Base-by-base conservation (phyloP, 2,329 filamentous ascomycete genomes). In the Neofusicoccum kwambonambiense region DNA sequence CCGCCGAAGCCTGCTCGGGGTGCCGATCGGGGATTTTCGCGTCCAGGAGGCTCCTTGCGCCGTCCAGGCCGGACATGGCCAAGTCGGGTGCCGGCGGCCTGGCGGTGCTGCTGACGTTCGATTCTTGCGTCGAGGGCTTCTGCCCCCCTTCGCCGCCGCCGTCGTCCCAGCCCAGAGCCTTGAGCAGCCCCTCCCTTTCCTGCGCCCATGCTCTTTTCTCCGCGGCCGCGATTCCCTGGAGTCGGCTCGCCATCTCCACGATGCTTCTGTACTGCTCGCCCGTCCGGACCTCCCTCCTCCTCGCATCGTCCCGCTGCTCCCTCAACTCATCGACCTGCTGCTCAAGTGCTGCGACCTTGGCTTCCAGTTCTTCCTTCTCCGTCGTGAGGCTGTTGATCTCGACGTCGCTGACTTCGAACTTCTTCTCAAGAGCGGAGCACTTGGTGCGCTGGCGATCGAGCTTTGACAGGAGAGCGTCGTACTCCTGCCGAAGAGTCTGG, bases 401-500 rank as follows among this genome's bases (percentile, higher is more conserved):
- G 11, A 72, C 67, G 47, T 76, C 75, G 54, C 71, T 74, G 50
- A 76, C 73, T 66, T 75, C 72, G 51, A 75, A 73, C 62, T 77
- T 76, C 63, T 79, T 81, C 65, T 84, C 83, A 2, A 86, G 76
- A 1, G 83, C 78, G 47, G 79, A 78, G 49, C 78, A 82, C 68
- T 82, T 81, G 13, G 78, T 79, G 52, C 82, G 79, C 66, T 83
- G 82, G 4, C 81, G 77, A 37, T 83, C 81, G 22, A 83, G 80
- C 31, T 82, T 84, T 19, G 83, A 78, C 3, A 86, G 77, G 3
- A 86, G 75, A 51, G 78, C 79, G 62, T 84, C 79, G 69, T 86
- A 83, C 71, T 86, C 84, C n/a, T 77, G 76, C 69, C 85, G 83
- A 6, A 86, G 74, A 1, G 81, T 84, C 66, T 83, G 81, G 22